phyloP scores from a whole-genome alignment of 345 rosid genomes.

The Lepidium aucheri region DNA sequence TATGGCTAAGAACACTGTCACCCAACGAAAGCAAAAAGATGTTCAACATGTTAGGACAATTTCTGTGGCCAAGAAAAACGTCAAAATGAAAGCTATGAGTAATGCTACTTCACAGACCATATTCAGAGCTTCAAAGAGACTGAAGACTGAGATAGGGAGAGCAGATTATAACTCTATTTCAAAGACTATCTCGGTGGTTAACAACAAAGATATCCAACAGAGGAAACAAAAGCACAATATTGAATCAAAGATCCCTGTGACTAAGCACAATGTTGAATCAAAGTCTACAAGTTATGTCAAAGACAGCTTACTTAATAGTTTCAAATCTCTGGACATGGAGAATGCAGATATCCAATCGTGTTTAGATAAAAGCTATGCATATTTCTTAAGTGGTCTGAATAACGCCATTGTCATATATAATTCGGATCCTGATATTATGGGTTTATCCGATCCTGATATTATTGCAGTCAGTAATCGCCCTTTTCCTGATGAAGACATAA shows the following conservation, averaged over 20 bases:
- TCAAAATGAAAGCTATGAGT: not conserved
- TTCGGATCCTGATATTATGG: not conserved
- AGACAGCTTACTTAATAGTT: not conserved
- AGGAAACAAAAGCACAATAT: not conserved
- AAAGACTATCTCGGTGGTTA: not conserved
- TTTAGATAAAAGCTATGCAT: constrained; percentile 26
- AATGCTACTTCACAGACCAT: not conserved
- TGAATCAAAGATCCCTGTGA: constrained; percentile 9
- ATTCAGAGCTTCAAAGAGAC: constrained; percentile 8
- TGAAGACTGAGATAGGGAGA: constrained; percentile 5
- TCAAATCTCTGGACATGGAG: not conserved
- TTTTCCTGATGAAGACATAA: constrained; percentile 19
- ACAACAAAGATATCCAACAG: not conserved
- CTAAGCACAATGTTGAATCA: constrained; percentile 1
- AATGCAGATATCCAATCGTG: not conserved
- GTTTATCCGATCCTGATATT: constrained; percentile 45
- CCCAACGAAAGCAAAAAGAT: not conserved
- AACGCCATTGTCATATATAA: constrained; percentile 2
- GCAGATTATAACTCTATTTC: not conserved
- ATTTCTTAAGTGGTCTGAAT: constrained; percentile 7
- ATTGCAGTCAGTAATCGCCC: constrained; percentile 32
- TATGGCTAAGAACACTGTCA: not conserved
- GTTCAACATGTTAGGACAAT: not conserved
- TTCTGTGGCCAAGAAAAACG: not conserved
- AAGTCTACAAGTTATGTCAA: constrained; percentile 12